phyloP scores from a whole-genome alignment of 257 asterid genomes.

The Solanum megistacrolobum region DNA sequence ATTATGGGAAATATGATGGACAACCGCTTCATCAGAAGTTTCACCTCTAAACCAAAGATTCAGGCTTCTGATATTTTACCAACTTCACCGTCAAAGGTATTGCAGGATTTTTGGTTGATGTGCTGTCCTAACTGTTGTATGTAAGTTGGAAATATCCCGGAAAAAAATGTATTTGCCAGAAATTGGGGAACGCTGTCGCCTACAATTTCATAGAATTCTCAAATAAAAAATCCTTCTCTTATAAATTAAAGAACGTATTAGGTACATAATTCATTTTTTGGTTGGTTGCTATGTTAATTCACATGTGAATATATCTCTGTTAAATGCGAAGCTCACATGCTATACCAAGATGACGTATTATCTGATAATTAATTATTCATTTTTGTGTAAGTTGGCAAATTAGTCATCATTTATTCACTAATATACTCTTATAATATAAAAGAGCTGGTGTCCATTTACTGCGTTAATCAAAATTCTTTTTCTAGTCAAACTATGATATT shows the following conservation, averaged over 20 bases:
- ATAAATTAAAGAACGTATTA: neutral
- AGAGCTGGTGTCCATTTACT: neutral
- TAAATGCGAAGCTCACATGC: neutral
- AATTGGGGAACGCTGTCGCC: neutral
- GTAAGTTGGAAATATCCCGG: neutral
- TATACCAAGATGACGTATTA: neutral
- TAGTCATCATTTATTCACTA: neutral
- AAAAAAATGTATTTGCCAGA: neutral
- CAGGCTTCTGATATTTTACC: slow-evolving; percentile 36
- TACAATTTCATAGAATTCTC: neutral
- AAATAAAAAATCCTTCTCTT: neutral
- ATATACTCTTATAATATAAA: neutral
- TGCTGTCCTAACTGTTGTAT: neutral
- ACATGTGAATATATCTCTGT: neutral
- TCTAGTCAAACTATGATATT: neutral
- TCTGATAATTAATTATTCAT: neutral
- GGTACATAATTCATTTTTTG: neutral
- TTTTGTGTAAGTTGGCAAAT: neutral
- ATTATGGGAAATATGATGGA: slow-evolving; percentile 97
- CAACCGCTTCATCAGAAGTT: slow-evolving; percentile 68
- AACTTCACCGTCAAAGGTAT: slow-evolving; percentile 86
- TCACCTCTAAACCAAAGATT: slow-evolving; percentile 61
- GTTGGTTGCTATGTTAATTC: neutral
- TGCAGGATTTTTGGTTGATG: neutral
- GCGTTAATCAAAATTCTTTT: neutral